phyloP scores from a whole-genome alignment of 2,329 filamentous ascomycete genomes.

The Stagonosporopsis chrysanthemi region DNA sequence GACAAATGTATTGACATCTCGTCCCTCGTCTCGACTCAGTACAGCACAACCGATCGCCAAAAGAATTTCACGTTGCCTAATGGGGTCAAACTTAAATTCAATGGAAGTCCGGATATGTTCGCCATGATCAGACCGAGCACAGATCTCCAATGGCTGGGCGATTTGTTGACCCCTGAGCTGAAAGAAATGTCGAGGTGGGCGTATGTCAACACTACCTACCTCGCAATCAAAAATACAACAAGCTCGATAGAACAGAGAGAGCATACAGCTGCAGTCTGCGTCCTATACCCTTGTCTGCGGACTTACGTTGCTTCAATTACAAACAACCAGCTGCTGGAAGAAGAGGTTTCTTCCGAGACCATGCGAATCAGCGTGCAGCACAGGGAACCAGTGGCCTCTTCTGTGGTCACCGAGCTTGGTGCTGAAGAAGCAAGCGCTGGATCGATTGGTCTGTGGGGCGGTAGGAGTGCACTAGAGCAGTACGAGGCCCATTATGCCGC shows the following conservation, averaged over 20 bases:
- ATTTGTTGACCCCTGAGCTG: background rate
- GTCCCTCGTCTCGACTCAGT: background rate
- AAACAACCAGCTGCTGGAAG: background rate
- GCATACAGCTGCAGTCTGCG: background rate
- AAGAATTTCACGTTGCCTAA: background rate
- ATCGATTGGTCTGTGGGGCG: too few relatives aligned
- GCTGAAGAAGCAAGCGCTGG: too few relatives aligned
- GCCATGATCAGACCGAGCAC: background rate
- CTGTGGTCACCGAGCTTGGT: too few relatives aligned
- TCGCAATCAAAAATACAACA: background rate
- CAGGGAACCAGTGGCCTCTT: too few relatives aligned
- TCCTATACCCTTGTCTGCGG: slow-evolving; percentile 3
- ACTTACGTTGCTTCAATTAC: background rate
- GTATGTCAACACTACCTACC: background rate
- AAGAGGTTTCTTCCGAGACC: background rate
- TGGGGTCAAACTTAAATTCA: background rate
- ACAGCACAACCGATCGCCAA: background rate
- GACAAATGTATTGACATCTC: background rate
- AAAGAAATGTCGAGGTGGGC: background rate
- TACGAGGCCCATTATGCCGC: too few relatives aligned
- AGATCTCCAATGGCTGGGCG: background rate
- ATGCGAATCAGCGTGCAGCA: background rate
- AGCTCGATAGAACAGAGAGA: background rate
- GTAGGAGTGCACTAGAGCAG: too few relatives aligned
- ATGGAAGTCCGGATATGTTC: background rate